Conservation (phyloP, 2,329 filamentous ascomycete genomes). For the Penicillium brevicompactum region DNA sequence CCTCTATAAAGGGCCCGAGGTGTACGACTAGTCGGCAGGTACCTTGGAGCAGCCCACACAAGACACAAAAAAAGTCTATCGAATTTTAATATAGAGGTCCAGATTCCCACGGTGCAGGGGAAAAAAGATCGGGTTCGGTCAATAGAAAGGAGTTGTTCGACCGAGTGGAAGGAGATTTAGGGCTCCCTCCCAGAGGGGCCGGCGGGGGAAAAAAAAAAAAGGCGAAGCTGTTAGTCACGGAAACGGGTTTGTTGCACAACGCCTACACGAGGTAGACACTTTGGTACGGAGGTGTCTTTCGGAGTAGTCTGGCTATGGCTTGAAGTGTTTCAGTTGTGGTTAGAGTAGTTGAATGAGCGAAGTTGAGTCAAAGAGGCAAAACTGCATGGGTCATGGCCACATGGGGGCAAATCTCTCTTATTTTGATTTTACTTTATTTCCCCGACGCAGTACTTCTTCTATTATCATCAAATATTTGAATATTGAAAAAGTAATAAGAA, state of each 20-base stretch:
- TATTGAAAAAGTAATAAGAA: too few species aligned
- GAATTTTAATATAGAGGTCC: slow-evolving; percentile 26
- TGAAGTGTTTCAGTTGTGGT: neutral
- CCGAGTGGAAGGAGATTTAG: slow-evolving; percentile 13
- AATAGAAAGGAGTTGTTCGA: slow-evolving; percentile 15
- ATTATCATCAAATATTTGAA: too few species aligned
- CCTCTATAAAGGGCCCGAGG: slow-evolving; percentile 29
- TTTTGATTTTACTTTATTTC: neutral
- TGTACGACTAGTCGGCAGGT: slow-evolving; percentile 13
- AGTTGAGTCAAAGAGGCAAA: neutral
- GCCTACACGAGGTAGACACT: slow-evolving; percentile 10
- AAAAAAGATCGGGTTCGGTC: slow-evolving; percentile 21
- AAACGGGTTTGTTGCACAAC: slow-evolving; percentile 23
- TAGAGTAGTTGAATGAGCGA: neutral
- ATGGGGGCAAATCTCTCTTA: slow-evolving; percentile 8
- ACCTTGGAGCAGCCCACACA: slow-evolving; percentile 8
- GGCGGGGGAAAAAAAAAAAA: slow-evolving; percentile 22
- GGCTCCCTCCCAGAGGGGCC: slow-evolving; percentile 23
- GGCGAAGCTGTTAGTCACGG: slow-evolving; percentile 40
- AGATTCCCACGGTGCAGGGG: slow-evolving; percentile 28
- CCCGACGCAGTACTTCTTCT: too few species aligned
- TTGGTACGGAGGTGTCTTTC: too few species aligned
- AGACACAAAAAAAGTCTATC: slow-evolving; percentile 14
- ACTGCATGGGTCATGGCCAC: slow-evolving; percentile 11
- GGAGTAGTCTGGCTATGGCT: too few species aligned